Conservation (phyloP, 192 early-diverging fungal genomes). For the Coemansia interrupta region DNA sequence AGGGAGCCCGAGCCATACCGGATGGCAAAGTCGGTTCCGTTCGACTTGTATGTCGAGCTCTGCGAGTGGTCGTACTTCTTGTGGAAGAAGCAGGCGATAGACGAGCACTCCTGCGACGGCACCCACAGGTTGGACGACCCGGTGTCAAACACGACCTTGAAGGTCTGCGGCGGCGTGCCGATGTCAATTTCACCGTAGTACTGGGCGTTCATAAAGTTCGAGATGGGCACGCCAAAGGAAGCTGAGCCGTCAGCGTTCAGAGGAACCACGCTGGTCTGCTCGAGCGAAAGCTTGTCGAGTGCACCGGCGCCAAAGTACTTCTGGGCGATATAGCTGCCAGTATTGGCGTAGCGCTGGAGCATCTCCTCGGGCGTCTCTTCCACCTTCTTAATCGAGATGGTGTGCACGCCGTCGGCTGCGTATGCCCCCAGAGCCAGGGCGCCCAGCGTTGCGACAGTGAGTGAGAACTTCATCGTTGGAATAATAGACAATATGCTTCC, state of each 20-base stretch:
- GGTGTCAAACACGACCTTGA: slow-evolving; percentile 92
- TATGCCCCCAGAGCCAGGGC: slow-evolving; percentile 28
- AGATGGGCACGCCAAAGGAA: slow-evolving; percentile 71
- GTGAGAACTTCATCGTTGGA: slow-evolving; percentile 32
- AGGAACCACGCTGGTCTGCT: slow-evolving; percentile 51
- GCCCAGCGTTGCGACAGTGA: slow-evolving; percentile 37
- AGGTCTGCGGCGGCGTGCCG: slow-evolving; percentile 85
- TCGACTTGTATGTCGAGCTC: slow-evolving; percentile 75
- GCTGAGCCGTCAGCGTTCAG: slow-evolving; percentile 56
- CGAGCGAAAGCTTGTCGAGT: slow-evolving; percentile 30
- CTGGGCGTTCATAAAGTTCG: slow-evolving; percentile 94
- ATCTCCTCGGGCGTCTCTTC: slow-evolving; percentile 59
- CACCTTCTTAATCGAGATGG: slow-evolving; percentile 62
- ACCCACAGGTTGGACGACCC: slow-evolving; percentile 97
- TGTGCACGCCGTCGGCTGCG: slow-evolving; percentile 22
- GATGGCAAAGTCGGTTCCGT: slow-evolving; percentile 94
- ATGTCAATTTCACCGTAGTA: slow-evolving; percentile 90
- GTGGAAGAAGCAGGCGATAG: slow-evolving; percentile 96
- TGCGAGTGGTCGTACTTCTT: slow-evolving; percentile 77
- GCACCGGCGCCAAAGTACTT: slow-evolving; percentile 67
- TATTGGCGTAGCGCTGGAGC: slow-evolving; percentile 61
- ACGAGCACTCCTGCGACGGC: slow-evolving; percentile 86
- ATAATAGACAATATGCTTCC: background rate
- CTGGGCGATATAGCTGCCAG: slow-evolving; percentile 66
- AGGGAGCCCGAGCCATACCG: slow-evolving; percentile 90